Evolutionary conservation across 169 alveolate genomes (phyloP).

Genomic region (Eimeria maxima): DNA sequence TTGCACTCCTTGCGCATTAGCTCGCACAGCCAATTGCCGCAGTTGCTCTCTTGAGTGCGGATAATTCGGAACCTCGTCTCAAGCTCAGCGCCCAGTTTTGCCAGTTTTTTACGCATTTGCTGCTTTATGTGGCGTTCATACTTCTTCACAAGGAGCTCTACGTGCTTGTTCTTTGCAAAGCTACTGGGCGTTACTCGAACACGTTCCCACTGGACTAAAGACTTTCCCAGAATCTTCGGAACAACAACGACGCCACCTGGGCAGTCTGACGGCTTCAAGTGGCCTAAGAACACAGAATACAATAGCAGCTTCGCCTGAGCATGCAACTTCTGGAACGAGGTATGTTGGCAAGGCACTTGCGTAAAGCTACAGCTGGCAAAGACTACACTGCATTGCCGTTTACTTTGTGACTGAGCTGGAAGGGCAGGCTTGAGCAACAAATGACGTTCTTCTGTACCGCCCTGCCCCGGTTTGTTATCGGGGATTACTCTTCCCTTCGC

Average conservation of each 20-base stretch:
- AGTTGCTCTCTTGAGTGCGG: conserved; percentile 91
- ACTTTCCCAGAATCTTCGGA: conserved; percentile 87
- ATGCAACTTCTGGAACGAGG: neutral
- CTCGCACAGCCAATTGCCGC: conserved; percentile 93
- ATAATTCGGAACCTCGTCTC: conserved; percentile 91
- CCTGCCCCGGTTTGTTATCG: conserved; percentile 31
- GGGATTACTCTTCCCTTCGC: conserved; percentile 27
- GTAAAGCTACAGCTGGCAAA: neutral
- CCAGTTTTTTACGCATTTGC: conserved; percentile 89
- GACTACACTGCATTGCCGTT: neutral
- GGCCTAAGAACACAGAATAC: neutral
- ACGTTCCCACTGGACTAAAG: conserved; percentile 87
- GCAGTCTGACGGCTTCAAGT: conserved; percentile 79
- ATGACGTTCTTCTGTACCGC: conserved; percentile 37
- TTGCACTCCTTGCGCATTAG: conserved; percentile 89
- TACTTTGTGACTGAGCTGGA: conserved; percentile 72
- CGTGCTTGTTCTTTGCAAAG: conserved; percentile 85
- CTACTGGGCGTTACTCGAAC: conserved; percentile 79
- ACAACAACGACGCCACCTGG: conserved; percentile 79
- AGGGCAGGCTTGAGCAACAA: conserved; percentile 64
- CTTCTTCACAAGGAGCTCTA: conserved; percentile 85
- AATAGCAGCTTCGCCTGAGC: neutral
- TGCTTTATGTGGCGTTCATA: conserved; percentile 84
- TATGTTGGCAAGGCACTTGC: neutral
- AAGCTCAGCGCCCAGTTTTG: conserved; percentile 88